Evolutionary conservation across 202 grass and related monocot species (phyloP), one percentile per base, ranked within the genome.

Genomic region (Digitaria exilis): DNA sequence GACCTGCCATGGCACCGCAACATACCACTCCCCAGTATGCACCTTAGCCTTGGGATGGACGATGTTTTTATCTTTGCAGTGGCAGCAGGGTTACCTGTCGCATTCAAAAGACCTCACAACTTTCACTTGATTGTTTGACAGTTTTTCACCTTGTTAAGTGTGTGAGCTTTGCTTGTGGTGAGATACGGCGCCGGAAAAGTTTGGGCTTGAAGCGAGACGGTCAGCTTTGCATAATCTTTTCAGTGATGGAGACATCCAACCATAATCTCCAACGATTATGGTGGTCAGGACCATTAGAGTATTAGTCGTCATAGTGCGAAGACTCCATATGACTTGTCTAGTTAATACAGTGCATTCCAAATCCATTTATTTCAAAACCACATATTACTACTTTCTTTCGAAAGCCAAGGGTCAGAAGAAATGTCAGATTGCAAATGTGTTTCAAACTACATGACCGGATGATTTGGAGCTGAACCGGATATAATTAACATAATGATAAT

Each of bases 161-260:
- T 45, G 49, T 21, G 9, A 49, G 44, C 43, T 22, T 45, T 30
- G 78, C 29, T 34, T 65, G 82, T 77, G 71, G 87, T 71, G 77
- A n/a, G 77, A 81, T 81, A n/a, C 77, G 71, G 70, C 29, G 61
- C 59, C 84, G 25, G 52, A 78, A 86, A 87, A 83, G 84, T n/a
- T 76, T 59, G 31, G 49, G 59, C 50, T 45, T 69, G 80, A 83
- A 62, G 37, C 13, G 74, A 83, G 22, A 69, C n/a, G 78, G 64
- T 10, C 17, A 45, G 76, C 58, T 55, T 39, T 61, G 41, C 32
- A 72, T 24, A 79, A 69, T 74, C 84, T 83, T 90, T 90, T 66
- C 66, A 45, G 42, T 51, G 88, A 90, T 55, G 42, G 74, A 67
- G 81, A 87, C 65, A 69, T 69, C 26, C 2, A 44, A 57, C 76